These are phyloP conservation scores for Akanthomyces dipterigenus DNA, from an alignment of 2,329 filamentous ascomycete genomes.

Conservation along the genomic window DNA sequence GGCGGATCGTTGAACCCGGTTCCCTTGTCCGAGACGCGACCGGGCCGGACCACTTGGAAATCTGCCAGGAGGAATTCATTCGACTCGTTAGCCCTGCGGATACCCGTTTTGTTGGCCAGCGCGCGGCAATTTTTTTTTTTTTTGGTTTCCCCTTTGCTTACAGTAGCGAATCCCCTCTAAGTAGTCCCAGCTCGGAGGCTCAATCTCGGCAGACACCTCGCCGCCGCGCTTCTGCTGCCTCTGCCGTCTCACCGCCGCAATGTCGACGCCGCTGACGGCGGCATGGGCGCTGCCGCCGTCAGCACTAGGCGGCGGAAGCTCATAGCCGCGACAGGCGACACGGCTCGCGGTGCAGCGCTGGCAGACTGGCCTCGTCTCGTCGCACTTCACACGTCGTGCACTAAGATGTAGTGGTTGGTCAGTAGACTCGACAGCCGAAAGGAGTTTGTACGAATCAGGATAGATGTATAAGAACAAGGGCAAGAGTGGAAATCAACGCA, in stretches of 20 bases:
- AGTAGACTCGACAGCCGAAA: background rate
- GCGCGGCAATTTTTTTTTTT: too few relatives aligned
- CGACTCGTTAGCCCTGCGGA: background rate
- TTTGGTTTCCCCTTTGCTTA: background rate
- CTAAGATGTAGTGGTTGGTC: background rate
- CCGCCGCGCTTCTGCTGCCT: background rate
- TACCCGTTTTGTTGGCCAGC: background rate
- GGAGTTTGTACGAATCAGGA: background rate
- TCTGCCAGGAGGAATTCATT: background rate
- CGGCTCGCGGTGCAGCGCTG: background rate
- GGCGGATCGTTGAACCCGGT: background rate
- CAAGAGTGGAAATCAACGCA: background rate
- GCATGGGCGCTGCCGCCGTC: background rate
- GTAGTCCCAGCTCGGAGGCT: conserved; percentile 1
- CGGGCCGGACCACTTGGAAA: background rate
- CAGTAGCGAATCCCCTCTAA: background rate
- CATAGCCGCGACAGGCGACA: background rate
- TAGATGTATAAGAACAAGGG: background rate
- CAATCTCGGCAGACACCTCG: background rate
- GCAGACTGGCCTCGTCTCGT: background rate
- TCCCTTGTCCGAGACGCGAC: background rate
- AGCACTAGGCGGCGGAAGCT: background rate
- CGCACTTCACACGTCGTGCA: background rate
- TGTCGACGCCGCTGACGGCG: background rate
- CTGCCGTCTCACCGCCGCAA: background rate